Percentiles rank a stretch among this genome's conserved stretches.
phyloP scores from a whole-genome alignment of 2,329 filamentous ascomycete species.

The Neopestalotiopsis sp. region DNA sequence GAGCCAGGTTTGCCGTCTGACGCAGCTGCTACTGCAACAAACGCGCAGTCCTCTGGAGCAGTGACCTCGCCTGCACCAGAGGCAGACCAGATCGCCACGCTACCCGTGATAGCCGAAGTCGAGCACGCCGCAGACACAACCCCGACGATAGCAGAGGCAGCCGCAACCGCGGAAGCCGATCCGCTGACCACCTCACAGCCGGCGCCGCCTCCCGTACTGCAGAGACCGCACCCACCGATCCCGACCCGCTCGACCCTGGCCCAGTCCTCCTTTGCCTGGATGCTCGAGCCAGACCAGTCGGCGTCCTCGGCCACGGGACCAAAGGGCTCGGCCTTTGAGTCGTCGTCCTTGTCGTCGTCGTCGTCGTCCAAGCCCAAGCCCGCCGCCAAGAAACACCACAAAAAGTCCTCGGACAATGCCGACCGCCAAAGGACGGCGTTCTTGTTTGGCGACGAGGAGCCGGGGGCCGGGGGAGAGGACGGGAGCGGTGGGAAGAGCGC shows the following conservation, averaged over 20 bases:
- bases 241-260: slow-evolving; percentile 71
- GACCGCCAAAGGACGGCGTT: slow-evolving; percentile 64
- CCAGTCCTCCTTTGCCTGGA: slow-evolving; percentile 81
- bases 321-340: slow-evolving; percentile 15
- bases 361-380: slow-evolving; percentile 23
- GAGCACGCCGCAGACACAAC: background rate
- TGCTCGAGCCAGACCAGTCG: slow-evolving; percentile 66
- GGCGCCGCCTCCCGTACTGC: slow-evolving; percentile 28
- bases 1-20: slow-evolving; percentile 29
- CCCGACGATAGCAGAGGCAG: background rate
- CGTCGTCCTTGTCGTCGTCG: slow-evolving; percentile 13
- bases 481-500: slow-evolving; percentile 38
- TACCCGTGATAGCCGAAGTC: background rate
- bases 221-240: slow-evolving; percentile 48
- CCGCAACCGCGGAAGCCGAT: slow-evolving; percentile 26
- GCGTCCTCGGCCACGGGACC: slow-evolving; percentile 28
- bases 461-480: slow-evolving; percentile 32
- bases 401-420: slow-evolving; percentile 47
- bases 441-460: slow-evolving; percentile 59
- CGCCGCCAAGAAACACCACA: slow-evolving; percentile 38
- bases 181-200: slow-evolving; percentile 26
- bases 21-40: slow-evolving; percentile 35
- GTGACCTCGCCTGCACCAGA: slow-evolving; percentile 24
- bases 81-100: slow-evolving; percentile 17
- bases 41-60: slow-evolving; percentile 28